Base-by-base conservation (phyloP, 257 asterid genomes). In the Anisodus tanguticus region DNA sequence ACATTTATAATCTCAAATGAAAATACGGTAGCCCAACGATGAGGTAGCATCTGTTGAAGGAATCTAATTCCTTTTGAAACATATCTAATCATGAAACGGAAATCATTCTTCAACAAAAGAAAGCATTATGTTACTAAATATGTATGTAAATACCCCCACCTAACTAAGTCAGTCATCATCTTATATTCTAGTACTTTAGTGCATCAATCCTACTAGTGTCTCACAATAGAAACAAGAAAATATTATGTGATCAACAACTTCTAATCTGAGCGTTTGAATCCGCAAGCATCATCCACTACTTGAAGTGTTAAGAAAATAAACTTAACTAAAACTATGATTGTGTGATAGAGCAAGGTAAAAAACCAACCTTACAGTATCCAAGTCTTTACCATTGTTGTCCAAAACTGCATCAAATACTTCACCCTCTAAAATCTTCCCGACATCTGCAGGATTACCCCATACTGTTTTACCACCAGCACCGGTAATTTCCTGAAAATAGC, bases 311-410 rank as follows among this genome's bases (percentile, higher is more conserved):
- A 51, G 13, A 51, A 76, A 26, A 53, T 47, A 31, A 49, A 3
- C 5, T 67, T 12, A 7, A 77, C 64, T 13, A 53, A 53, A 22
- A 53, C 49, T 26, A 15, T 1, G 13, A 77, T 49, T 0, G 10
- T 22, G 13, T 76, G 39, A 49, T 53, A 77, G 49, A 53, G 60
- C 31, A 77, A 19, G 62, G n/a, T 11, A 74, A 69, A 54, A 22
- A n/a, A 69, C 92, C 12, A 58, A 93, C 97, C 89, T 90, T 70
- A 94, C 99, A 10, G 97, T 78, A 76, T 94, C 98, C 92, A 96
- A 89, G 85, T 96, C 98, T 89, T 94, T 96, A 87, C 98, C 99
- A 85, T 94, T 96, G 94, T 96, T 96, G 86, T 96, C 98, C 94
- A 96, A 88, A 88, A 96, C 98, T 26, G 88, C 91, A 82, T 96